Base-by-base conservation (phyloP, 1,284 basidiomycete genomes). In the Puccinia polysora region DNA sequence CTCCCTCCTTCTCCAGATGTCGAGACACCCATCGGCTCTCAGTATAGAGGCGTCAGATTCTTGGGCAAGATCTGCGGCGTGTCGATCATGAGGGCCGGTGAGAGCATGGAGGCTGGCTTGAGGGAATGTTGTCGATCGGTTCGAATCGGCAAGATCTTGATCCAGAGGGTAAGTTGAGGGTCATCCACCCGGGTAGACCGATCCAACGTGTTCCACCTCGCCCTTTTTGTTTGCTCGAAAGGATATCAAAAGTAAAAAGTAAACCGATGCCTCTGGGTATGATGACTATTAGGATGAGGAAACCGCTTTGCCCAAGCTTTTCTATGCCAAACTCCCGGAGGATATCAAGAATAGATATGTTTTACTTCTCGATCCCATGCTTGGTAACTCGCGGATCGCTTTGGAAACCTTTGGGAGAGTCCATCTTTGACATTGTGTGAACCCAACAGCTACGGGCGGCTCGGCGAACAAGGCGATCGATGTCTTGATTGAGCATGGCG, bases 381-480 rank as follows among this genome's bases (percentile, higher is more conserved):
- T 98, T 49, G 91, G 91, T 91, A 78, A 68, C 76, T 75, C 52
- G 47, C n/a, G 64, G 63, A 12, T 25, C 50, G n/a, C 10, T 34
- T n/a, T 25, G 12, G 18, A 52, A 43, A 45, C 23, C 5, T 49
- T 28, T 43, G 64, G 20, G 28, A n/a, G n/a, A n/a, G 47, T 55
- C 50, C 30, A 25, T 50, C 43, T 28, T 49, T 49, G 45, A 64
- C 65, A 28, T 30, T 53, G 10, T 32, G 49, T 59, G 28, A 58
- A 47, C 49, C 12, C 10, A 60, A 49, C 75, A 93, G 93, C 95
- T 0, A 98, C 95, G 0, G 95, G 95, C 38, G 95, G 96, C 52
- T 97, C 93, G 18, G 96, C 94, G 2, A 93, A 96, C 81, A 97
- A 97, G 81, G 95, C 95, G 0, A 90, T 97, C 64, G 91, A 97